Evolutionary conservation across 306 rosid species (phyloP).

Genomic region (Quercus alba): DNA sequence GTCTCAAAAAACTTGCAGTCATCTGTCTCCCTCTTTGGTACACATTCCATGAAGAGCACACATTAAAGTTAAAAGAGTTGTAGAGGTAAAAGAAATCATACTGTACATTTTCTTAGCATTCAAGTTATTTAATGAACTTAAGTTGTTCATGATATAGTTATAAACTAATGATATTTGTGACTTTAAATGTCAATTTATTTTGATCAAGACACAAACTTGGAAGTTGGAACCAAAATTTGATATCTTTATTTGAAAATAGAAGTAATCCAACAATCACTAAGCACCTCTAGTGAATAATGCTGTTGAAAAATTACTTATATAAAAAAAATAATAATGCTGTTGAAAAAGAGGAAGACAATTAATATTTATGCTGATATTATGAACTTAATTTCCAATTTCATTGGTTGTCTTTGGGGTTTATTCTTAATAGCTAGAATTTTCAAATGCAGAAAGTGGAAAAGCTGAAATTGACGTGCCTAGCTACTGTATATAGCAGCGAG

Average conservation of each 20-base stretch:
- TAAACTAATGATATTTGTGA: not conserved
- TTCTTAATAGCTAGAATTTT: no score
- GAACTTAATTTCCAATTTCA: not conserved
- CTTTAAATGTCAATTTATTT: not conserved
- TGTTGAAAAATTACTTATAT: no score
- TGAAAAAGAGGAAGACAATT: not conserved
- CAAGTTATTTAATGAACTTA: not conserved
- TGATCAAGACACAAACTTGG: not conserved
- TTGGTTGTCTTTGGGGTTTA: no score
- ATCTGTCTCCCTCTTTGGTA: not conserved
- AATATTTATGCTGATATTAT: not conserved
- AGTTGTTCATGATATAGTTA: not conserved
- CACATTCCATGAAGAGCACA: not conserved
- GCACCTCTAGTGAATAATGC: no score
- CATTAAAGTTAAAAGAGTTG: not conserved
- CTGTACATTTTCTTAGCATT: no score
- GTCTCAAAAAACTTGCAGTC: no score
- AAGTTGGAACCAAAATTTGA: no score
- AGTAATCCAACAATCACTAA: no score
- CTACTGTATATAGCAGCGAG: slow-evolving; percentile 77
- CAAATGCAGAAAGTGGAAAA: not conserved
- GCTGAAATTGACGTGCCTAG: slow-evolving; percentile 69
- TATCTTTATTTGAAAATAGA: no score
- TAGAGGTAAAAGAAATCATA: no score
- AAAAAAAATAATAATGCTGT: not conserved